phyloP scores from a whole-genome alignment of 805 yeast genomes.

The Candida multigemmis region DNA sequence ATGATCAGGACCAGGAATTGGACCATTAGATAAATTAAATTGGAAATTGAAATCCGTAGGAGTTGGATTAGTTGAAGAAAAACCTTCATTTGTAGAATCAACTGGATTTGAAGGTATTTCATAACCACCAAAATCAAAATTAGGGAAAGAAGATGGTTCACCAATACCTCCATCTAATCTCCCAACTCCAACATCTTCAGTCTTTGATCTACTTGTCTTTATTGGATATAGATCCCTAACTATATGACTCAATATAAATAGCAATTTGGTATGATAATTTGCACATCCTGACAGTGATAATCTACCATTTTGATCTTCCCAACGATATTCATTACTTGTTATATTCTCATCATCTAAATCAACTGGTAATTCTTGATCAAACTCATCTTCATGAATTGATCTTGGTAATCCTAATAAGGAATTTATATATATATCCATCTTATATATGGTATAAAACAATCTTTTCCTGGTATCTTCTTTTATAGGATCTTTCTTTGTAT shows the following conservation, averaged over 20 bases:
- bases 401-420: conserved; percentile 82
- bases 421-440: conserved; percentile 84
- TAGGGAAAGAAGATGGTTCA: too few species aligned
- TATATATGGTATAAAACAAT: conserved; percentile 81
- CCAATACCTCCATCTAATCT: too few species aligned
- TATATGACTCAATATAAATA: conserved; percentile 62
- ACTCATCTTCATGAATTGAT: conserved; percentile 65
- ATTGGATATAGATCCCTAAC: conserved; percentile 71
- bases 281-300: conserved; percentile 73
- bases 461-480: conserved; percentile 79
- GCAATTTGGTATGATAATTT: conserved; percentile 72
- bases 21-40: conserved; percentile 1
- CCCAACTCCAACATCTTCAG: too few species aligned
- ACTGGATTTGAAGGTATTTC: too few species aligned
- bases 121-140: too few species aligned
- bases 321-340: conserved; percentile 50
- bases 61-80: too few species aligned
- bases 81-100: too few species aligned
- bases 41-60: too few species aligned
- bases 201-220: conserved; percentile 25
- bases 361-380: conserved; percentile 79
- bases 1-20: too few species aligned
- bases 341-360: conserved; percentile 85
- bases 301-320: conserved; percentile 39
- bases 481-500: conserved; percentile 54